These are phyloP conservation scores for Vanrija sp. DNA, from an alignment of 1,284 basidiomycete genomes.

Conservation along the genomic window DNA sequence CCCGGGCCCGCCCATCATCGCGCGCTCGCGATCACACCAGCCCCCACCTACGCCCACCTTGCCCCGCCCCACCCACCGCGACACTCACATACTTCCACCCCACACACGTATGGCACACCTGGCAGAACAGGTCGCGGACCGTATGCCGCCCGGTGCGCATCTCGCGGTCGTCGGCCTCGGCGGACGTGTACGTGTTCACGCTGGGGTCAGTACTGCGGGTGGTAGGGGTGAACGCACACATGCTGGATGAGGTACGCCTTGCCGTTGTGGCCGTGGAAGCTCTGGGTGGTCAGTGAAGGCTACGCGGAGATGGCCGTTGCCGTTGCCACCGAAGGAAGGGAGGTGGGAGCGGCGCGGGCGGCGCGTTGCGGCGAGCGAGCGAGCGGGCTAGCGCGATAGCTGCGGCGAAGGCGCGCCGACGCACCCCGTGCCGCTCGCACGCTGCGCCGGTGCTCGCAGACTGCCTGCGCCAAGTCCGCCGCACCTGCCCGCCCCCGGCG, in stretches of 20 bases:
- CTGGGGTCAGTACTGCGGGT: constrained; percentile 48
- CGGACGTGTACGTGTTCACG: constrained; percentile 76
- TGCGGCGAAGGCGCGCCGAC: too few relatives aligned
- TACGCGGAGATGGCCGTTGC: background rate
- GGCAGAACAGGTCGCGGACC: constrained; percentile 89
- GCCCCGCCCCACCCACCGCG: too few relatives aligned
- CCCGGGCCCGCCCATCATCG: too few relatives aligned
- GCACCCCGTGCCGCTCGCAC: too few relatives aligned
- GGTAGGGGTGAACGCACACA: constrained; percentile 63
- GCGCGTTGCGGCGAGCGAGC: background rate
- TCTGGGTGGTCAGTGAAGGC: background rate
- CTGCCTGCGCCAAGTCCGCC: too few relatives aligned
- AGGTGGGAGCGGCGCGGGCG: too few relatives aligned
- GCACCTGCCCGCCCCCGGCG: too few relatives aligned
- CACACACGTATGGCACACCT: constrained; percentile 75
- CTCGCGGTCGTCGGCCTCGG: constrained; percentile 80
- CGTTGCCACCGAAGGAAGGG: background rate
- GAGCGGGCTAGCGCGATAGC: too few relatives aligned
- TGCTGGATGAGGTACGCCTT: constrained; percentile 87
- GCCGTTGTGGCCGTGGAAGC: constrained; percentile 85
- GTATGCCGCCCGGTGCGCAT: constrained; percentile 98
- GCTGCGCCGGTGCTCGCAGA: too few relatives aligned
- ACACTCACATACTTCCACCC: constrained; percentile 96
- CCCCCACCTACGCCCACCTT: too few relatives aligned
- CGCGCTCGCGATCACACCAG: too few relatives aligned